Base-by-base conservation (phyloP, 164 flowering plant genomes). In the Hamamelis virginiana region DNA sequence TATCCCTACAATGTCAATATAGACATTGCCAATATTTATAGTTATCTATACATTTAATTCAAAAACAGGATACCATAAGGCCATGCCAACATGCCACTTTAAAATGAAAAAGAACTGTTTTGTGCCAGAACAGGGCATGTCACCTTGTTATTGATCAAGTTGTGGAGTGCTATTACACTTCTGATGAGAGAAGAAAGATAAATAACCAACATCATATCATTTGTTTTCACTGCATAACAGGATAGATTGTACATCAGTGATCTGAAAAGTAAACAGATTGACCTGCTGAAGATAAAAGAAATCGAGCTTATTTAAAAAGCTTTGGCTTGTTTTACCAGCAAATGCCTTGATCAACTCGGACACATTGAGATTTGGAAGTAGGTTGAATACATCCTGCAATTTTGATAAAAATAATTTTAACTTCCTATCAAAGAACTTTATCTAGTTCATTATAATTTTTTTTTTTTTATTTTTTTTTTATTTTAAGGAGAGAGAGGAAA, bases 81-180 rank as follows among this genome's bases (percentile, higher is more conserved):
- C 41, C 41, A 33, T 2, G 41, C 41, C 41, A 33, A 33, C 6
- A 6, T 33, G 41, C 6, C 6, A 33, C 41, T 33, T 33, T 33
- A 33, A 6, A 6, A 33, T 33, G 6, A 33, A 33, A 33, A 33
- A 33, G 41, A 33, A 33, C 41, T 33, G 6, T 33, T n/a, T 33
- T 33, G 41, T 33, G 41, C 28, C 21, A 58, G 61, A 44, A 55
- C 44, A 22, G 64, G 65, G 57, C 9, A 56, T 21, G 62, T 76
- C 50, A 95, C 98, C 98, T 95, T 95, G 84, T 95, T 95, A 76
- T 89, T 94, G 78, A 95, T 95, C 83, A 95, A 81, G 80, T 95
- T 95, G 76, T 95, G 98, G 72, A 95, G 96, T 1, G 98, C 97
- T 66, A 95, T 89, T 25, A 95, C 96, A 78, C 96, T 92, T 72